Evolutionary conservation across 208 protist species (phyloP), one percentile per base, ranked within the genome.

Genomic region (Borovskyia barvae): DNA sequence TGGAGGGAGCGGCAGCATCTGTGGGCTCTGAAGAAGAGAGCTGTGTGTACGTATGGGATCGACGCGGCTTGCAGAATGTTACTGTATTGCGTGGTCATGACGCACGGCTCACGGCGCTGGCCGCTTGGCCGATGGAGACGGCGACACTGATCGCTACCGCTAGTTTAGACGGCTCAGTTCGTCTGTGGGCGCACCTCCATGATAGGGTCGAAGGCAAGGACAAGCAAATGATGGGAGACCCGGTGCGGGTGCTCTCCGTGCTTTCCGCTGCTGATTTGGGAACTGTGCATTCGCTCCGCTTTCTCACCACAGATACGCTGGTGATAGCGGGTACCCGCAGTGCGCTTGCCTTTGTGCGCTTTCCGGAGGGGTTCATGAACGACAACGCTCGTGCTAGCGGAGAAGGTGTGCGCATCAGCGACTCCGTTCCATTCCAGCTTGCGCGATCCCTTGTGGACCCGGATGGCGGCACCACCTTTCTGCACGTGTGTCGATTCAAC

Each of bases 31-130:
- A 90, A 39, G 80, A 78, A 37, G 85, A 89, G 35, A 53, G 45
- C 4, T 74, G 71, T 64, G 67, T 95, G 4, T 87, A 87, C 47
- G 73, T 82, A 14, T 95, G 85, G 86, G 42, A 78, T 40, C 57
- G 68, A 2, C 41, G 60, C 19, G 77, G 78, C 25, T 51, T 92
- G 26, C 54, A 76, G 48, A 49, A 60, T 4, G 67, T 74, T 19
- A 67, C 56, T 20, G 68, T 69, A 17, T 51, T 95, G 32, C 56
- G 66, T 19, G 71, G 77, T 0, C 88, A 95, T 66, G 49, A 67
- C 26, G 76, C 51, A 12, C 85, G 85, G 8, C 66, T 95, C 9
- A 86, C 75, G 1, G 75, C 74, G 5, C 55, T 92, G 43, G 78
- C 69, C 8, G 74, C 85, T 9, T 58, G 49, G 28, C 60, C 77